Evolutionary conservation across 2,329 filamentous ascomycete genomes (phyloP).

Genomic region (Ceratocystis cubensis): DNA sequence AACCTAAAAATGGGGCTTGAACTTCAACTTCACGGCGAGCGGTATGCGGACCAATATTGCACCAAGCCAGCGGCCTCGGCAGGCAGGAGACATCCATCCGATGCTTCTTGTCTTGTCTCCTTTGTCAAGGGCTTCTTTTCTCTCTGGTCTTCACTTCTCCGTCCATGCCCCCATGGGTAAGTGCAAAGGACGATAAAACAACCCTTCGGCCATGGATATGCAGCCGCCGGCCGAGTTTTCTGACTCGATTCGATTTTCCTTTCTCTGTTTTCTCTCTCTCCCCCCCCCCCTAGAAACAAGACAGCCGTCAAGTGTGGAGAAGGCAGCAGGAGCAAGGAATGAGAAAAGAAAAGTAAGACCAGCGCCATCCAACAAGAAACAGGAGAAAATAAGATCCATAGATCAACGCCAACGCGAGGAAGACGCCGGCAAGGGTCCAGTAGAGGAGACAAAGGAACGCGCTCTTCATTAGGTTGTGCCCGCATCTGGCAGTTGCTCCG

Average conservation of each 20-base stretch:
- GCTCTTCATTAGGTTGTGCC: neutral
- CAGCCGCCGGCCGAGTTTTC: neutral
- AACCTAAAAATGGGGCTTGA: no score
- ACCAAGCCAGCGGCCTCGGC: neutral
- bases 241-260: neutral
- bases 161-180: neutral
- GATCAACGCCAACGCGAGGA: neutral
- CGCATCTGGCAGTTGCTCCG: slow-evolving; percentile 1
- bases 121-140: neutral
- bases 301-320: slow-evolving; percentile 8
- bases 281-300: neutral
- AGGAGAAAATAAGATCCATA: neutral
- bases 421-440: neutral
- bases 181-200: neutral
- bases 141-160: neutral
- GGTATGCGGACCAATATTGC: neutral
- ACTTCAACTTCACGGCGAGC: neutral
- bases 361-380: neutral
- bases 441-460: slow-evolving; percentile 3
- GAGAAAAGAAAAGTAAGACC: neutral
- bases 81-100: neutral
- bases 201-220: neutral
- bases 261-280: neutral
- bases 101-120: neutral
- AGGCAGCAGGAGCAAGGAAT: neutral